Percentiles rank a stretch among this genome's conserved stretches.
These are phyloP conservation scores for Neonectria coccinea DNA, from an alignment of 2,329 filamentous ascomycete species.

Conservation along the genomic window DNA sequence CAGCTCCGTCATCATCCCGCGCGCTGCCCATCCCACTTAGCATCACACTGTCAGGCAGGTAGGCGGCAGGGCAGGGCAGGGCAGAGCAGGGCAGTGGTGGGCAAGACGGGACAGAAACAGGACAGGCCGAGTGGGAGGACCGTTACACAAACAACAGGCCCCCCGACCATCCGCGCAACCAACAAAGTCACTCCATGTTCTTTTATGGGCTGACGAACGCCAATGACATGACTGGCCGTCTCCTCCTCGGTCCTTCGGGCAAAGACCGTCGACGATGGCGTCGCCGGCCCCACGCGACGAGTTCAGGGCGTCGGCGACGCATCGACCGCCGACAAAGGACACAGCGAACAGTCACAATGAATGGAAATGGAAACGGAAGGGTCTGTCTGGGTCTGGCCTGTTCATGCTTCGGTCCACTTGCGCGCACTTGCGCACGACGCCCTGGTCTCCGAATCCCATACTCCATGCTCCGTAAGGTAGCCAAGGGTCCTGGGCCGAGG, in stretches of 20 bases:
- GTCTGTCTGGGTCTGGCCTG: slow-evolving; percentile 30
- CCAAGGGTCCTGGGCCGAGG: slow-evolving; percentile 19
- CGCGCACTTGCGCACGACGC: slow-evolving; percentile 23
- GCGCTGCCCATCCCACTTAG: slow-evolving; percentile 19
- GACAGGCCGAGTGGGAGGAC: slow-evolving; percentile 14
- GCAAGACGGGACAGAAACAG: not conserved
- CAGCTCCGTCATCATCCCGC: slow-evolving; percentile 31
- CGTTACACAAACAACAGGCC: slow-evolving; percentile 23
- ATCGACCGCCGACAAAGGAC: slow-evolving; percentile 3
- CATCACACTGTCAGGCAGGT: slow-evolving; percentile 14
- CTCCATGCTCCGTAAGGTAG: not conserved
- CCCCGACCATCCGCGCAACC: slow-evolving; percentile 22
- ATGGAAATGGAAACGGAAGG: slow-evolving; percentile 5
- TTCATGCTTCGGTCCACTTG: slow-evolving; percentile 15
- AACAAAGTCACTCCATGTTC: slow-evolving; percentile 20
- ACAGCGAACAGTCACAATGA: slow-evolving; percentile 5
- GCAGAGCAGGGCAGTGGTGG: not conserved
- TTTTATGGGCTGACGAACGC: slow-evolving; percentile 40
- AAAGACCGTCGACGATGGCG: slow-evolving; percentile 37
- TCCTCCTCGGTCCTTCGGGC: slow-evolving; percentile 31
- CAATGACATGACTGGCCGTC: slow-evolving; percentile 41
- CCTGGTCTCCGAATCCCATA: slow-evolving; percentile 37
- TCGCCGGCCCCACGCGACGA: slow-evolving; percentile 34
- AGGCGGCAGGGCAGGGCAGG: not conserved
- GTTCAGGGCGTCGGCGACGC: slow-evolving; percentile 29